phyloP scores from a whole-genome alignment of 179 eudicot species.

The Dionaea muscipula region DNA sequence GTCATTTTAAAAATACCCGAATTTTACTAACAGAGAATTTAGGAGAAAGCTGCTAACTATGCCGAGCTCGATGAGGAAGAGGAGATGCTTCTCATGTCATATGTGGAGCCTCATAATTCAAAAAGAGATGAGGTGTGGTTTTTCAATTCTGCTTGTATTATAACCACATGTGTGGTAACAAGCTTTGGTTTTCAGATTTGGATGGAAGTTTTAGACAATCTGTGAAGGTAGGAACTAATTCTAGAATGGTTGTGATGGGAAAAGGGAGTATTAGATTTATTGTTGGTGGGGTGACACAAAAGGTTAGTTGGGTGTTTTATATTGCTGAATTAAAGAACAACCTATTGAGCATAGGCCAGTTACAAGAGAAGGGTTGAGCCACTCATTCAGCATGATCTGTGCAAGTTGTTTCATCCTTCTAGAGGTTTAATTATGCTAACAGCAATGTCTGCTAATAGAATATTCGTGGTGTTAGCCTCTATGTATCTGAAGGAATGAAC shows the following conservation, averaged over 20 bases:
- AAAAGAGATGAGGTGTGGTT: no score
- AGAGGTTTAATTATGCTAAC: slow-evolving; percentile 11
- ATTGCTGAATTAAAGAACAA: slow-evolving; percentile 11
- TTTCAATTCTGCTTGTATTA: no score
- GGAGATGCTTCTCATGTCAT: no score
- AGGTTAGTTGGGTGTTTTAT: background rate
- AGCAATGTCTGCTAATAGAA: slow-evolving; percentile 4
- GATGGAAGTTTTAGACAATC: background rate
- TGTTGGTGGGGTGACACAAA: background rate
- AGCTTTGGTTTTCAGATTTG: background rate
- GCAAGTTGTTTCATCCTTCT: slow-evolving; percentile 6
- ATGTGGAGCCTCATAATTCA: no score
- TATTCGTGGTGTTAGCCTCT: background rate
- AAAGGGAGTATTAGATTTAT: slow-evolving; percentile 1
- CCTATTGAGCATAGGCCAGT: slow-evolving; percentile 11
- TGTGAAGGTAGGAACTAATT: background rate
- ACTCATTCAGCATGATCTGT: background rate
- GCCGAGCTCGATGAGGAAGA: no score
- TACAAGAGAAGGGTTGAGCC: background rate
- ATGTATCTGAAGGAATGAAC: background rate
- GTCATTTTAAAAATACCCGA: no score
- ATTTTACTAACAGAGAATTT: no score
- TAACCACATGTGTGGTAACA: background rate
- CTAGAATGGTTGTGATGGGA: slow-evolving; percentile 8
- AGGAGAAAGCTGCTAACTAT: no score